Percentiles rank a stretch among this genome's conserved stretches.
These are phyloP conservation scores for Scutellaria barbata DNA, from an alignment of 257 asterid species.

Conservation along the genomic window DNA sequence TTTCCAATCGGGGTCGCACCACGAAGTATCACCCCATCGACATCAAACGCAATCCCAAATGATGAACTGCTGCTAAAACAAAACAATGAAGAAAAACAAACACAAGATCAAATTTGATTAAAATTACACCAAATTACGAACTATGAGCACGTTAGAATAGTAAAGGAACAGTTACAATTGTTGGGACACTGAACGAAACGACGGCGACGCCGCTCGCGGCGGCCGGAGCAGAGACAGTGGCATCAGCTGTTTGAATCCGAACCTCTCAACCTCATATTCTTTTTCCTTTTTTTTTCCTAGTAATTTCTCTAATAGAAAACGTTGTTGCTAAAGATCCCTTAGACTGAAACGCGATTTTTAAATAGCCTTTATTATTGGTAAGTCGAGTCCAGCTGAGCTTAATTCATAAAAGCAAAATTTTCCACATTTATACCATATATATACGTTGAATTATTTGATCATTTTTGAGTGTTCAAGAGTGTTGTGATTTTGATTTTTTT, in stretches of 20 bases:
- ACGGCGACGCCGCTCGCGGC: slow-evolving; percentile 36
- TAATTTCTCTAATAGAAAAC: no score
- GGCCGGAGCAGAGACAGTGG: slow-evolving; percentile 44
- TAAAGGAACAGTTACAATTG: slow-evolving; percentile 27
- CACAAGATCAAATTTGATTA: not conserved
- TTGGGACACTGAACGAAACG: slow-evolving; percentile 31
- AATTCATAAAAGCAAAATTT: no score
- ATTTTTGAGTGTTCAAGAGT: no score
- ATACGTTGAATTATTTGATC: no score
- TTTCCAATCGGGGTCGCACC: slow-evolving; percentile 62
- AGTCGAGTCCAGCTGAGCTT: no score
- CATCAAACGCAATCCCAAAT: slow-evolving; percentile 70
- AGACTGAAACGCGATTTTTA: no score
- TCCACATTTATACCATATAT: no score
- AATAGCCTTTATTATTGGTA: no score
- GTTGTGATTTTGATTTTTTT: no score
- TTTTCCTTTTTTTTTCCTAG: not conserved
- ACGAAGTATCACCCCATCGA: slow-evolving; percentile 67
- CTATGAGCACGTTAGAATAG: not conserved
- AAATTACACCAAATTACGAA: slow-evolving; percentile 3
- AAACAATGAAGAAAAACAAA: slow-evolving; percentile 1
- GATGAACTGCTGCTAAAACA: slow-evolving; percentile 40
- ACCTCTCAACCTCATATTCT: no score
- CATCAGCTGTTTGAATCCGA: slow-evolving; percentile 40
- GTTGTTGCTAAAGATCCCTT: no score